Evolutionary conservation across 805 yeast species (phyloP).

Genomic region (Ogataea chonburiensis): DNA sequence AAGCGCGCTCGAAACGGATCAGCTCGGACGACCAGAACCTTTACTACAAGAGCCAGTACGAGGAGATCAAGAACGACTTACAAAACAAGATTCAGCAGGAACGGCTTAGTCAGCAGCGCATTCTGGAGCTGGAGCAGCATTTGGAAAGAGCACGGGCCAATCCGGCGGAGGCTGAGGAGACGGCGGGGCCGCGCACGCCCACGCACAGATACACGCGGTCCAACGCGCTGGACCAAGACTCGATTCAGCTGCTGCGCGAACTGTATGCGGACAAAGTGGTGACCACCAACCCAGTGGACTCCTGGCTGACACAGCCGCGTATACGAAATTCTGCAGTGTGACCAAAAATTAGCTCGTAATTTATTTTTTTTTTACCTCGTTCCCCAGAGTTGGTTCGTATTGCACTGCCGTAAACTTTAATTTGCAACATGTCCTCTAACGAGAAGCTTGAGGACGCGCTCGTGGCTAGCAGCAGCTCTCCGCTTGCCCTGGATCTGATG

Average conservation of each 20-base stretch:
- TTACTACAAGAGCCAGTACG: slow-evolving; percentile 19
- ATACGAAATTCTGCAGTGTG: slow-evolving; percentile 7
- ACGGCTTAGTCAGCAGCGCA: slow-evolving; percentile 8
- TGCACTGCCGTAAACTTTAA: slow-evolving; percentile 8
- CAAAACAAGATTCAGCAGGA: slow-evolving; percentile 16
- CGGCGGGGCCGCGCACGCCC: background rate
- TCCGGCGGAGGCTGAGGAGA: background rate
- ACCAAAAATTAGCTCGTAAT: slow-evolving; percentile 2
- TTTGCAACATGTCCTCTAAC: too few relatives aligned
- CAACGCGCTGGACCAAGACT: slow-evolving; percentile 18
- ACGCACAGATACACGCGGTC: slow-evolving; percentile 3
- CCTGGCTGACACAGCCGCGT: slow-evolving; percentile 21
- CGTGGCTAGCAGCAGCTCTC: background rate
- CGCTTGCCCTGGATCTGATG: background rate
- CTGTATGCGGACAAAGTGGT: slow-evolving; percentile 18
- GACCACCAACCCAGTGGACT: slow-evolving; percentile 6
- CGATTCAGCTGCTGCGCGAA: slow-evolving; percentile 18
- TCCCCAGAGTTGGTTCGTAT: too few relatives aligned
- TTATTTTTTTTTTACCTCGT: too few relatives aligned
- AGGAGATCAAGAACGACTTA: slow-evolving; percentile 15
- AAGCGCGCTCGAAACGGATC: slow-evolving; percentile 8
- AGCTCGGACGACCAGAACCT: slow-evolving; percentile 13
- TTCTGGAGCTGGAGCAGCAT: slow-evolving; percentile 9
- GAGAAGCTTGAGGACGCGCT: background rate
- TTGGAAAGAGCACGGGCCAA: background rate